Percentiles rank a stretch among this genome's conserved stretches.
Evolutionary conservation across 768 basidiomycete genomes (phyloP).

Genomic region (Mycena vulgaris): DNA sequence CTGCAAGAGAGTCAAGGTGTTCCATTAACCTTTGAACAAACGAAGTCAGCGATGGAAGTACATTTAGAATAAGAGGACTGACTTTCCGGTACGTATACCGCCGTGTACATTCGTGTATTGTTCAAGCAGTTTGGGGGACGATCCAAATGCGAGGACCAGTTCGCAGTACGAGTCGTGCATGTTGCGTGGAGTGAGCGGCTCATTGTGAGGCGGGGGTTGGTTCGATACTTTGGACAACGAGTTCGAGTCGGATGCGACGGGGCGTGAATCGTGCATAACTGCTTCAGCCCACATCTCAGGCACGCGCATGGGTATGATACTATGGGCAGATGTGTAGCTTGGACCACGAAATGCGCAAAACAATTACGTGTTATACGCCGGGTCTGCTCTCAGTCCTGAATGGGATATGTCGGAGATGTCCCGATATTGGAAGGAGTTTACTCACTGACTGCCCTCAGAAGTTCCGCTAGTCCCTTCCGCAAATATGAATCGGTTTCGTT

Average conservation of each 20-base stretch:
- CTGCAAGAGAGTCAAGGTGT: conserved; percentile 88
- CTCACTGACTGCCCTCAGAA: conserved; percentile 73
- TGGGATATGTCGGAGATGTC: not conserved
- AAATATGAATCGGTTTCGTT: conserved; percentile 40
- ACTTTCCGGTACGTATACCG: conserved; percentile 79
- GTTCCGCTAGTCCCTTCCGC: conserved; percentile 53
- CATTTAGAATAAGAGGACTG: conserved; percentile 33
- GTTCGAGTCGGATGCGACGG: conserved; percentile 30
- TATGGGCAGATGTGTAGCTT: conserved; percentile 42
- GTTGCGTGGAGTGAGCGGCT: conserved; percentile 59
- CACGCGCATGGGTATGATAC: conserved; percentile 71
- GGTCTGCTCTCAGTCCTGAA: conserved; percentile 69
- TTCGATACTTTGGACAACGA: conserved; percentile 16
- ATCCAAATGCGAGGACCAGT: conserved; percentile 74
- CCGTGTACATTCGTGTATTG: conserved; percentile 81
- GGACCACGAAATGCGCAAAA: not conserved
- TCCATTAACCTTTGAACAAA: conserved; percentile 72
- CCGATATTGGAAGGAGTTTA: conserved; percentile 17
- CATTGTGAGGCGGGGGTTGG: conserved; percentile 26
- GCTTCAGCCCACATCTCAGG: conserved; percentile 73
- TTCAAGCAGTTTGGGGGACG: conserved; percentile 71
- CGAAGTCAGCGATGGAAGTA: not conserved
- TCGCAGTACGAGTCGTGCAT: conserved; percentile 86
- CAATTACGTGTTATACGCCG: conserved; percentile 65
- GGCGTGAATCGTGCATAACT: conserved; percentile 54